Evolutionary conservation across 2,329 filamentous ascomycete genomes (phyloP).

Genomic region (Raffaelea albimanens): DNA sequence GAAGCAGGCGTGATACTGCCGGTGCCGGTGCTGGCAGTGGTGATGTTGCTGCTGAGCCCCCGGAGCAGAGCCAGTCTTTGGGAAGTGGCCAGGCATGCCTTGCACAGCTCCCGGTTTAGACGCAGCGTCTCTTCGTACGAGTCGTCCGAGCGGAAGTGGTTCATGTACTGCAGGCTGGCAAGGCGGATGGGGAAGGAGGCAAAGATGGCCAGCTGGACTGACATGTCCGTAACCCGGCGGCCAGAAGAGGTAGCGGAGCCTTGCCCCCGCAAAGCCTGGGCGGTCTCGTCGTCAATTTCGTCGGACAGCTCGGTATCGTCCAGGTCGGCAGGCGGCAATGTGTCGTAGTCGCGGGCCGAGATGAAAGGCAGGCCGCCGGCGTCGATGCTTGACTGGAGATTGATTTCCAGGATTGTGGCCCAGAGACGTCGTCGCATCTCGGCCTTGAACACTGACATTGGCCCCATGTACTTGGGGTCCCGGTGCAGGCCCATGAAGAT

Average conservation of each 20-base stretch:
- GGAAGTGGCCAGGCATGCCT: slow-evolving; percentile 16
- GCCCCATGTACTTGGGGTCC: slow-evolving; percentile 39
- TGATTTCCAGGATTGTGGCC: slow-evolving; percentile 41
- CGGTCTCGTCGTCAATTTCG: slow-evolving; percentile 12
- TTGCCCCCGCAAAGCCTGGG: background rate
- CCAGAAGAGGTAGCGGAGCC: slow-evolving; percentile 16
- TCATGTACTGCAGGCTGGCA: slow-evolving; percentile 33
- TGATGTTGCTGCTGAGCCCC: too few species aligned
- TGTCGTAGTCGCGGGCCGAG: slow-evolving; percentile 35
- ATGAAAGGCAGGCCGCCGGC: slow-evolving; percentile 38
- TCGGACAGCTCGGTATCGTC: slow-evolving; percentile 36
- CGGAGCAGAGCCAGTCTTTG: too few species aligned
- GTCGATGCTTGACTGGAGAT: slow-evolving; percentile 32
- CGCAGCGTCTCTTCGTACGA: slow-evolving; percentile 38
- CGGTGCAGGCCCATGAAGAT: too few species aligned
- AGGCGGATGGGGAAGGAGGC: slow-evolving; percentile 34
- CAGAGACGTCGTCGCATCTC: slow-evolving; percentile 43
- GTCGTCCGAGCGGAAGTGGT: slow-evolving; percentile 31
- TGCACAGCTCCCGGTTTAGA: slow-evolving; percentile 33
- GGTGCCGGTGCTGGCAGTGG: too few species aligned
- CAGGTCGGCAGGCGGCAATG: slow-evolving; percentile 36
- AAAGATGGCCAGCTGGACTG: slow-evolving; percentile 36
- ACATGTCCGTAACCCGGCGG: slow-evolving; percentile 38
- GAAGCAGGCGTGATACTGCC: slow-evolving; percentile 13
- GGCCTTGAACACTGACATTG: slow-evolving; percentile 24